Evolutionary conservation across 2,329 filamentous ascomycete genomes (phyloP).

Genomic region (Zymoseptoria ardabiliae): DNA sequence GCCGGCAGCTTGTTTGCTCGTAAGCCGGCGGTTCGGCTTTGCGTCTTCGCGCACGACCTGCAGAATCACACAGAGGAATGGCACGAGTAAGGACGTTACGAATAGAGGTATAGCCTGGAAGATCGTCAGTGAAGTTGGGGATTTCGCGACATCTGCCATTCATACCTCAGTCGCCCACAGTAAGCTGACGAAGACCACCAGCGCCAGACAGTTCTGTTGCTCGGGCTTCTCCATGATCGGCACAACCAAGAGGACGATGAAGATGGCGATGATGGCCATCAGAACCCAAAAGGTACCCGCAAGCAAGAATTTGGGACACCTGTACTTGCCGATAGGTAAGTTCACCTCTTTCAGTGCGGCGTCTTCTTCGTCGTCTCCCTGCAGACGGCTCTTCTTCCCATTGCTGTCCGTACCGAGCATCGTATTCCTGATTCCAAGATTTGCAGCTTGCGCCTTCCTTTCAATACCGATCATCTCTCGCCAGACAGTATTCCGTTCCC

Average conservation of each 20-base stretch:
- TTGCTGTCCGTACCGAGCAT: slow-evolving; percentile 70
- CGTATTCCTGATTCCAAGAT: slow-evolving; percentile 69
- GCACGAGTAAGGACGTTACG: slow-evolving; percentile 87
- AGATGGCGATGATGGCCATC: slow-evolving; percentile 62
- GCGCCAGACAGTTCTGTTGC: slow-evolving; percentile 91
- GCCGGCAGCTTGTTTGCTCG: slow-evolving; percentile 70
- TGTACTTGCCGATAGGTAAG: slow-evolving; percentile 73
- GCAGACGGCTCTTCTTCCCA: slow-evolving; percentile 60
- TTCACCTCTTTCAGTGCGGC: slow-evolving; percentile 58
- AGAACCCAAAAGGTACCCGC: slow-evolving; percentile 75
- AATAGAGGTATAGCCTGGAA: slow-evolving; percentile 84
- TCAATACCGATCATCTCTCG: slow-evolving; percentile 98
- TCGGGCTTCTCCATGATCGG: slow-evolving; percentile 81
- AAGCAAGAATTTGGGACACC: slow-evolving; percentile 73
- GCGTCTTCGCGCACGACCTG: slow-evolving; percentile 74
- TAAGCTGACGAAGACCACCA: slow-evolving; percentile 87
- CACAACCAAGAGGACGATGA: slow-evolving; percentile 63
- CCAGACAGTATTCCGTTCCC: slow-evolving; percentile 99
- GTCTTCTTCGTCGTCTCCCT: slow-evolving; percentile 70
- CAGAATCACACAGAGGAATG: slow-evolving; percentile 83
- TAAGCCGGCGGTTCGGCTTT: slow-evolving; percentile 60
- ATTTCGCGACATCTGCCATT: neutral
- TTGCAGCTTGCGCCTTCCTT: slow-evolving; percentile 86
- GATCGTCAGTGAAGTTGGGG: slow-evolving; percentile 15
- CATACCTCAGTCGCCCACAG: slow-evolving; percentile 90